These are phyloP conservation scores for Avena eriantha DNA, from an alignment of 176 grass and related monocot genomes.

Conservation along the genomic window DNA sequence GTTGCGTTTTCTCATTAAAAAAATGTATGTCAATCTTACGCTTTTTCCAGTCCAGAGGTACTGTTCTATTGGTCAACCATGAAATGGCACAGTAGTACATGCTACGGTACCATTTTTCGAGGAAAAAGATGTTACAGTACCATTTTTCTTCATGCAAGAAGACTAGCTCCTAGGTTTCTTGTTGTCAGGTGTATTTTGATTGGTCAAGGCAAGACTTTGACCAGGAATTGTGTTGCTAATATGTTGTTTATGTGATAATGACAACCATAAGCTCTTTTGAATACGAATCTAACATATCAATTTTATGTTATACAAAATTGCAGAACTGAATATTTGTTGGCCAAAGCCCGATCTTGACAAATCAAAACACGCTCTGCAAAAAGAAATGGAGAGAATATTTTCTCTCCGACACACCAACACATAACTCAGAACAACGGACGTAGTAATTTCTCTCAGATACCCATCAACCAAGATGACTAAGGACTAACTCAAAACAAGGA, in stretches of 20 bases:
- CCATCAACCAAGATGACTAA: not conserved
- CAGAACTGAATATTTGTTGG: not conserved
- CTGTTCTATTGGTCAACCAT: not conserved
- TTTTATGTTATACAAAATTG: not conserved
- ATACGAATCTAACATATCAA: not conserved
- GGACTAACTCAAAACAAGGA: slow-evolving; percentile 28
- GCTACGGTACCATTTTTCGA: not conserved
- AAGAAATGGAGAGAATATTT: not conserved
- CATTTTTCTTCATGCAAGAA: not conserved
- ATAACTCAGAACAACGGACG: slow-evolving; percentile 9
- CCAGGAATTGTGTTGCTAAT: not conserved
- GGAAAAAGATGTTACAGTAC: not conserved
- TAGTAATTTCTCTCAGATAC: slow-evolving; percentile 7
- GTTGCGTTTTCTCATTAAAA: not conserved
- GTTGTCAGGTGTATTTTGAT: not conserved
- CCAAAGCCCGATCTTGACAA: not conserved
- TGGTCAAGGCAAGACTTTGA: not conserved
- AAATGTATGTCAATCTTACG: not conserved
- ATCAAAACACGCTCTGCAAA: not conserved
- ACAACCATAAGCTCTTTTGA: not conserved
- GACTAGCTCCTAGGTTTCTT: not conserved
- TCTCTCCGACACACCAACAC: not conserved
- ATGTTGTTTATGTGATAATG: not conserved
- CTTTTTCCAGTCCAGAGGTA: not conserved
- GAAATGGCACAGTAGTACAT: not conserved